These are phyloP conservation scores for Fonsecaea nubica DNA, from an alignment of 2,329 filamentous ascomycete species.

Conservation along the genomic window DNA sequence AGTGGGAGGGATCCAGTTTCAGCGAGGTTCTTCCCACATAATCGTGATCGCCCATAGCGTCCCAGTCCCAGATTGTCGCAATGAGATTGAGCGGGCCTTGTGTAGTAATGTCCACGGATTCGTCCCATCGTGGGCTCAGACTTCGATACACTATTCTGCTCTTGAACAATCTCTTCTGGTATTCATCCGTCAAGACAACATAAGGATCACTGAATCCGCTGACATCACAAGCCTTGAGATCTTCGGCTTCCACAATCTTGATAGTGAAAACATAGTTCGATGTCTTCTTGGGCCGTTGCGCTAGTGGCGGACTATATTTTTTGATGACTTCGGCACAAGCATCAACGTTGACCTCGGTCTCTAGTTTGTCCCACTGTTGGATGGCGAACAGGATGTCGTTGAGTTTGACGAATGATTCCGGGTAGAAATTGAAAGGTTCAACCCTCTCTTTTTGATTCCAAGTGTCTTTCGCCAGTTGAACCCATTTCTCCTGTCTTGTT, in stretches of 20 bases:
- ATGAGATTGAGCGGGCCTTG: constrained; percentile 91
- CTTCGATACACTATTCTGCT: constrained; percentile 89
- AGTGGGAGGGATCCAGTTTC: constrained; percentile 97
- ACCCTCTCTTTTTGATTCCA: constrained; percentile 91
- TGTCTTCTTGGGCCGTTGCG: constrained; percentile 70
- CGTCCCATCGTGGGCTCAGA: constrained; percentile 95
- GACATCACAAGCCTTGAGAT: constrained; percentile 96
- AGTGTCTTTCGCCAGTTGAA: constrained; percentile 91
- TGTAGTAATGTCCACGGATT: constrained; percentile 94
- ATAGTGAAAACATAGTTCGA: constrained; percentile 97
- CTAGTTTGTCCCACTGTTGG: constrained; percentile 86
- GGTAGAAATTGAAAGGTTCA: constrained; percentile 89
- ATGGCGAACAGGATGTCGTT: constrained; percentile 98
- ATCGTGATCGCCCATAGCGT: constrained; percentile 95
- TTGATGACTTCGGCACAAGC: constrained; percentile 83
- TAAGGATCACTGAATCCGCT: constrained; percentile 95
- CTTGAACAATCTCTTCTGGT: constrained; percentile 94
- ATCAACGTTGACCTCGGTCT: constrained; percentile 89
- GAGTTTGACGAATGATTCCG: constrained; percentile 90
- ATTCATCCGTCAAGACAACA: constrained; percentile 94
- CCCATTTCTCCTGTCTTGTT: constrained; percentile 88
- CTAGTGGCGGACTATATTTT: constrained; percentile 72
- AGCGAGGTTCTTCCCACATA: constrained; percentile 96
- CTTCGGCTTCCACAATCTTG: constrained; percentile 97
- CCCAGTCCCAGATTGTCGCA: constrained; percentile 97